Evolutionary conservation across 495 filamentous ascomycete species (phyloP), one percentile per base, ranked within the genome.

Genomic region (Chaetomium fimeti): DNA sequence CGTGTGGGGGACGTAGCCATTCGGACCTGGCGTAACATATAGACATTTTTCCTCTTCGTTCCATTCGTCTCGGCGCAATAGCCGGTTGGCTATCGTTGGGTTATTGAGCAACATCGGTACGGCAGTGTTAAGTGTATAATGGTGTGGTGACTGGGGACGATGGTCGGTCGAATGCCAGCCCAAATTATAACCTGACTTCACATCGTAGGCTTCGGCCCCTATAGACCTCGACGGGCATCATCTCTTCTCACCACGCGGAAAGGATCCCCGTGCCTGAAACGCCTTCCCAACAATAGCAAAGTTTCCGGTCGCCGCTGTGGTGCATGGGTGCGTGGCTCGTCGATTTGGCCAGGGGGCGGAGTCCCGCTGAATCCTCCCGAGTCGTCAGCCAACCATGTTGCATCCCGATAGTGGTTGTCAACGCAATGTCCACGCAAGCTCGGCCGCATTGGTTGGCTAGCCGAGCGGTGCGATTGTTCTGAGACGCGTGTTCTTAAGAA

Each of bases 1-100:
- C 38, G 68, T 62, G 20, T 70, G 42, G 7, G 77, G 77, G 1
- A 81, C 77, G 58, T 79, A 69, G 38, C 77, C 75, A 66, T 80
- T 74, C 52, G 73, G 76, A 28, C 72, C 79, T 3, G 80, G 78
- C 12, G 65, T 72, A 2, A 72, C 74, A 45, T 72, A 60, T 11
- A 57, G 69, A 69, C 71, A 76, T 32, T 63, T 49, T n/a, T 27
- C 15, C 11, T 47, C n/a, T 38, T 55, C 51, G 22, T 54, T n/a
- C 28, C 25, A 29, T 11, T 52, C 59, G 8, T 52, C 51, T 18
- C 49, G 57, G 25, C 40, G 42, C 13, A 27, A 5, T 5, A 59
- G 40, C 20, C 18, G 28, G 57, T 6, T 20, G 0, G 22, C 38
- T 13, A 24, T 59, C 22, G 20, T 43, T 20, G 5, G 1, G n/a